Evolutionary conservation across 2,329 filamentous ascomycete species (phyloP).

Genomic region (Allantophomopsis lycopodina): DNA sequence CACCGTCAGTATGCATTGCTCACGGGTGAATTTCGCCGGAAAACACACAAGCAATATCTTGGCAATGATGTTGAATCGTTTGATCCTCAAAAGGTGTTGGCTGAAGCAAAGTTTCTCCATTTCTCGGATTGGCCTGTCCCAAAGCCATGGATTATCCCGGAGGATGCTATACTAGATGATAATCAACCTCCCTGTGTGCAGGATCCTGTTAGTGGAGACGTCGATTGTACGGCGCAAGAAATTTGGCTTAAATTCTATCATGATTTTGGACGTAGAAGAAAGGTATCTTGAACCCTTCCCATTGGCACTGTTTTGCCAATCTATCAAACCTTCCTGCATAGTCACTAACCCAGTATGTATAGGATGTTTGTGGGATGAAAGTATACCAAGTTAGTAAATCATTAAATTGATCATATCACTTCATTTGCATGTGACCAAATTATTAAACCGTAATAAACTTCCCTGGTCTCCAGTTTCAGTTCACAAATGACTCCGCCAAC

Average conservation of each 20-base stretch:
- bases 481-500: too few species aligned
- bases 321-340: too few species aligned
- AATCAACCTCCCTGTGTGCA: neutral
- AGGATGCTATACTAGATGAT: neutral
- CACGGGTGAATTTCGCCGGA: slow-evolving; percentile 36
- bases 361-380: too few species aligned
- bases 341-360: too few species aligned
- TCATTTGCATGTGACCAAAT: too few species aligned
- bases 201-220: neutral
- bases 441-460: too few species aligned
- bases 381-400: too few species aligned
- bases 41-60: slow-evolving; percentile 34
- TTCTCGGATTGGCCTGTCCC: slow-evolving; percentile 61
- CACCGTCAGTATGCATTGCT: slow-evolving; percentile 40
- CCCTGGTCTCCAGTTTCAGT: too few species aligned
- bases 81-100: slow-evolving; percentile 36
- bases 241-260: neutral
- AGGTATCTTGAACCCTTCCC: neutral
- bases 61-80: slow-evolving; percentile 31
- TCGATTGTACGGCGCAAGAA: neutral
- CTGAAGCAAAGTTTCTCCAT: slow-evolving; percentile 53
- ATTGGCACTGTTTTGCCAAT: too few species aligned
- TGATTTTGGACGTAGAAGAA: neutral
- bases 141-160: slow-evolving; percentile 31
- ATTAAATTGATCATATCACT: too few species aligned